Base-by-base conservation (phyloP, 176 grass and related monocot genomes). In the Lolium multiflorum region DNA sequence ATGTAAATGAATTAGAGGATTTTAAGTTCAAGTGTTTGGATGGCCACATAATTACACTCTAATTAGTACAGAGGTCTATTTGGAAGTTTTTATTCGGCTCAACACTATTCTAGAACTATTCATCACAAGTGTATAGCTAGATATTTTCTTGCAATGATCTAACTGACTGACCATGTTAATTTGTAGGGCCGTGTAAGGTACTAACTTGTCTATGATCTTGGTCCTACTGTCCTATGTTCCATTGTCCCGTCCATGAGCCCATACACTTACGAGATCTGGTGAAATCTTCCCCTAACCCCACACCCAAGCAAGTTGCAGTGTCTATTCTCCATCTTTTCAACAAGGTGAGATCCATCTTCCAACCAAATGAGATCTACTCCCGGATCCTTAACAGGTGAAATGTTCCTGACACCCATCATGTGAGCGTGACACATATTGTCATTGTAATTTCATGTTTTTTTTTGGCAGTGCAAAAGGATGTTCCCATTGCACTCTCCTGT, bases 361-460 rank as follows among this genome's bases (percentile, higher is more conserved):
- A 73, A 31, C 61, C 62, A 16, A 14, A 68, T 11, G 15, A 55
- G 49, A 76, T 76, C 31, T 73, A 78, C 26, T 28, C 12, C 55
- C 25, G 9, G 57, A 64, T 70, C 64, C 47, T 59, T 58, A 38
- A 61, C 39, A 50, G 50, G 61, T 38, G 59, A 69, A 57, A 47
- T 18, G 71, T 50, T 48, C 52, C 4, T 1, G 24, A 17, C 38
- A 69, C 6, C n/a, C 20, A 41, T 14, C 74, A 71, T 75, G 47
- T 73, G 41, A 73, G n/a, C 70, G 72, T 70, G 71, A 44, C 48
- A 22, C 6, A 37, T 59, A 10, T 10, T n/a, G 69, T 5, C 52
- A 3, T 28, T 48, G 35, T 31, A 71, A 76, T 68, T 16, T 67
- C 79, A 38, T 57, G 61, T 81, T 80, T 78, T 54, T 43, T 43